Base-by-base conservation (phyloP, 306 rosid genomes). In the Medicago arabica region DNA sequence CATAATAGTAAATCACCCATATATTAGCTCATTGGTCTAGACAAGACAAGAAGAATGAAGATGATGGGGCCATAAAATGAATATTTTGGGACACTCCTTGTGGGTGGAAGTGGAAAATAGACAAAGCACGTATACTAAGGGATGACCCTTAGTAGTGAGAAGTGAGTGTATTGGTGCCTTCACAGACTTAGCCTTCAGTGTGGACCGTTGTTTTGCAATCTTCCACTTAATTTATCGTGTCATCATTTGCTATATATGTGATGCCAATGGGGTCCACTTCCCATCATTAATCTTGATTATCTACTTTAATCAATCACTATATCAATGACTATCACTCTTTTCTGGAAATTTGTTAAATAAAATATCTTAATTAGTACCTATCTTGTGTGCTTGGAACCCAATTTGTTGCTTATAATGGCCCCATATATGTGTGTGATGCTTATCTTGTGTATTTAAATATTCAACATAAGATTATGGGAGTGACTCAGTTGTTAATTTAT, bases 121-220 rank as follows among this genome's bases (percentile, higher is more conserved):
- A 74, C 61, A 78, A 77, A 77, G 84, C 74, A 51, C 28, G 54
- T 41, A 78, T 36, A n/a, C 55, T 80, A 83, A 80, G 84, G 88
- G 78, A 84, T 83, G 87, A 87, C 83, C 93, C 87, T 83, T 63
- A 23, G 73, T 82, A 71, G 86, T 82, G 74, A 80, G 75, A 65
- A 23, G 19, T 79, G 84, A 80, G 67, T 68, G 76, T 80, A 75
- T 23, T 68, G 46, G 50, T 80, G 80, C 25, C 46, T 17, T 36
- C 0, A 14, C 2, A 63, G 23, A 34, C 74, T 72, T 73, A 70
- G 67, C 25, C 46, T 17, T 28, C 74, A 64, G 38, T 39, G 40
- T 76, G 82, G 84, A 75, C 82, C 81, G 51, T 55, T 71, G 28
- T 65, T 80, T 66, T 71, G 34, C 57, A 63, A 53, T 75, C 58